These are phyloP conservation scores for Amborella trichopoda DNA, from an alignment of 164 flowering plant species.

Conservation along the genomic window DNA sequence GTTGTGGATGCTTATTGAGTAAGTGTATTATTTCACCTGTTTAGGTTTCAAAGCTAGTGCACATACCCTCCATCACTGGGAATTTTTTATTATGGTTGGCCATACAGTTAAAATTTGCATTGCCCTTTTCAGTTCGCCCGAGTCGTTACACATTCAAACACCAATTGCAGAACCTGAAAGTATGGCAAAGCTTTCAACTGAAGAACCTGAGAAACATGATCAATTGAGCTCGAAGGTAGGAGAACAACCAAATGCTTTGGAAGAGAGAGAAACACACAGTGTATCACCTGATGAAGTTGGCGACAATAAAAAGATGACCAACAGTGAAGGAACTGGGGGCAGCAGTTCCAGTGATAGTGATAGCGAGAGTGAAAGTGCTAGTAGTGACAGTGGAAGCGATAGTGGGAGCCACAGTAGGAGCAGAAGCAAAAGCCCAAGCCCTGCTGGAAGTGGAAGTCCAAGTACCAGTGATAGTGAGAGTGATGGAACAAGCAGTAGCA, in stretches of 20 bases:
- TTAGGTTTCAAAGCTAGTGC: too few species aligned
- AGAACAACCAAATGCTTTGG: slow-evolving; percentile 23
- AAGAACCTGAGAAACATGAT: slow-evolving; percentile 23
- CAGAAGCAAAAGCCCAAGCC: slow-evolving; percentile 42
- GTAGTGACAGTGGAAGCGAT: slow-evolving; percentile 54
- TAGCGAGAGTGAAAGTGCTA: slow-evolving; percentile 63
- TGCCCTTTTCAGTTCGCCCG: slow-evolving; percentile 49
- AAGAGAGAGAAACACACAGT: slow-evolving; percentile 25
- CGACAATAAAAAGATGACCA: slow-evolving; percentile 12
- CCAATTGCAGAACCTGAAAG: slow-evolving; percentile 28
- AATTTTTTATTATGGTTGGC: too few species aligned
- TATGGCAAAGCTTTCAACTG: slow-evolving; percentile 16
- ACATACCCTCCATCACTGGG: too few species aligned
- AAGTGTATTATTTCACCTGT: too few species aligned
- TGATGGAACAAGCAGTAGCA: slow-evolving; percentile 79
- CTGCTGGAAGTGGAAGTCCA: slow-evolving; percentile 54
- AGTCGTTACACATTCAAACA: slow-evolving; percentile 23
- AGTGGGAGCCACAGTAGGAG: slow-evolving; percentile 42
- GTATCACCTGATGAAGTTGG: slow-evolving; percentile 30
- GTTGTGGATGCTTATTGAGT: too few species aligned
- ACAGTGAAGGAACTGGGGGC: slow-evolving; percentile 36
- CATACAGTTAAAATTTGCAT: too few species aligned
- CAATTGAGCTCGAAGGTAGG: slow-evolving; percentile 16
- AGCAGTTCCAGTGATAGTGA: slow-evolving; percentile 66
- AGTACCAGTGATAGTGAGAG: slow-evolving; percentile 90